Conservation (phyloP, 257 asterid species). For the Paulownia fortunei region DNA sequence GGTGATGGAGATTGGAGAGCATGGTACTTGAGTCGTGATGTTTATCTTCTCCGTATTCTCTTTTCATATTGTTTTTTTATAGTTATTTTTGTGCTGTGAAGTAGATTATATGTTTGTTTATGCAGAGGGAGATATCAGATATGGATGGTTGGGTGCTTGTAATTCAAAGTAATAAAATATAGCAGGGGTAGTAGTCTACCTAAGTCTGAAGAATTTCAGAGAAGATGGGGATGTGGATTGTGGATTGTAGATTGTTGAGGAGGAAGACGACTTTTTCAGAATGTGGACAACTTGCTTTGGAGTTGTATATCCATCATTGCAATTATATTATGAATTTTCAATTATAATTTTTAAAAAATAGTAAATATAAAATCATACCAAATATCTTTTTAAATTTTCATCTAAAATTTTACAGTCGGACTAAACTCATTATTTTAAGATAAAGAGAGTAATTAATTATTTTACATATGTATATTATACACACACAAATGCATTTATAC, state of each 20-base stretch:
- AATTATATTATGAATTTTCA: too few relatives aligned
- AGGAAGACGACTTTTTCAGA: neutral
- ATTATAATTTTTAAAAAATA: too few relatives aligned
- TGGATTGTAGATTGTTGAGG: too few relatives aligned
- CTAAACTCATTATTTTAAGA: too few relatives aligned
- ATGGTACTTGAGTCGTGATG: slow-evolving; percentile 36
- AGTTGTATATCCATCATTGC: too few relatives aligned
- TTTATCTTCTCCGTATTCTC: slow-evolving; percentile 46
- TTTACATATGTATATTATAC: too few relatives aligned
- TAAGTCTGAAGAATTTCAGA: neutral
- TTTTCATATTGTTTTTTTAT: slow-evolving; percentile 43
- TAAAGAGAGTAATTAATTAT: too few relatives aligned
- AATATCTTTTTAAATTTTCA: too few relatives aligned
- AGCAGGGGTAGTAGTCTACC: neutral
- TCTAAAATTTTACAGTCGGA: too few relatives aligned
- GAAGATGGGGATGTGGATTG: neutral
- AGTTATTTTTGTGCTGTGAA: too few relatives aligned
- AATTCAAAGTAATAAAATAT: neutral
- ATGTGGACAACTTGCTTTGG: neutral
- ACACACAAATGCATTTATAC: too few relatives aligned
- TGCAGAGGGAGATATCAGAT: neutral
- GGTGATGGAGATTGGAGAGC: slow-evolving; percentile 54
- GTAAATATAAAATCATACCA: too few relatives aligned
- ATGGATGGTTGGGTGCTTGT: neutral
- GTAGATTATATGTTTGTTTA: neutral